These are phyloP conservation scores for Salmacisia buchloeana DNA, from an alignment of 1,284 basidiomycete genomes.

Conservation along the genomic window DNA sequence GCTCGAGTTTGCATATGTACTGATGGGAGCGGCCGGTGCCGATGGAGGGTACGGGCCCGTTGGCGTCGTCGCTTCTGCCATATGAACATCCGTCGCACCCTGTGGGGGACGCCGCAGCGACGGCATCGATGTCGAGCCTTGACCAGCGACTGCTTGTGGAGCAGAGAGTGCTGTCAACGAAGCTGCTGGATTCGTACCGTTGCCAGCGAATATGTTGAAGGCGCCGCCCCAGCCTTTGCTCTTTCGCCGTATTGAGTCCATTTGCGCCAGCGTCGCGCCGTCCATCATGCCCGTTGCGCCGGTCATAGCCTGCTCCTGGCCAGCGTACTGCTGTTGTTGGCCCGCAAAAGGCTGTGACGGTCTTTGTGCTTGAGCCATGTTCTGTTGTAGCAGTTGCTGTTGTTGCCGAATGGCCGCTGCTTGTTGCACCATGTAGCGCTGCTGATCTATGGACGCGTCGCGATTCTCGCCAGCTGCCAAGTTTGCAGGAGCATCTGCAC, in stretches of 20 bases:
- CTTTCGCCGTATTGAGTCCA: neutral
- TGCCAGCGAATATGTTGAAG: neutral
- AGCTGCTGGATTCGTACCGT: neutral
- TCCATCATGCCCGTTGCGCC: neutral
- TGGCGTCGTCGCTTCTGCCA: neutral
- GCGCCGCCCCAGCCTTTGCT: conserved; percentile 5
- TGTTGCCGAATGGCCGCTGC: neutral
- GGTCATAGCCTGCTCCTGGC: conserved; percentile 10
- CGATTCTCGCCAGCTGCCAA: conserved; percentile 11
- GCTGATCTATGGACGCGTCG: conserved; percentile 7
- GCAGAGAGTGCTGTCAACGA: neutral
- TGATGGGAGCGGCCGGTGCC: neutral
- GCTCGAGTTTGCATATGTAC: too few species aligned
- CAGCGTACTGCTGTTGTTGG: conserved; percentile 10
- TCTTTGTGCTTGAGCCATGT: neutral
- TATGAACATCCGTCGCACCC: neutral
- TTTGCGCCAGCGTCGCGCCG: neutral
- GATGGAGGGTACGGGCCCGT: neutral
- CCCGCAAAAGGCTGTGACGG: too few species aligned
- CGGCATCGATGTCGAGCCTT: neutral
- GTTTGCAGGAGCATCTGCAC: conserved; percentile 9
- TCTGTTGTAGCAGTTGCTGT: neutral
- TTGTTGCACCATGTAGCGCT: conserved; percentile 11
- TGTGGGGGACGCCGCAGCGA: neutral
- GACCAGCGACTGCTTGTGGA: neutral